These are phyloP conservation scores for Picea mariana DNA, from an alignment of 83 land plant species.

Conservation along the genomic window DNA sequence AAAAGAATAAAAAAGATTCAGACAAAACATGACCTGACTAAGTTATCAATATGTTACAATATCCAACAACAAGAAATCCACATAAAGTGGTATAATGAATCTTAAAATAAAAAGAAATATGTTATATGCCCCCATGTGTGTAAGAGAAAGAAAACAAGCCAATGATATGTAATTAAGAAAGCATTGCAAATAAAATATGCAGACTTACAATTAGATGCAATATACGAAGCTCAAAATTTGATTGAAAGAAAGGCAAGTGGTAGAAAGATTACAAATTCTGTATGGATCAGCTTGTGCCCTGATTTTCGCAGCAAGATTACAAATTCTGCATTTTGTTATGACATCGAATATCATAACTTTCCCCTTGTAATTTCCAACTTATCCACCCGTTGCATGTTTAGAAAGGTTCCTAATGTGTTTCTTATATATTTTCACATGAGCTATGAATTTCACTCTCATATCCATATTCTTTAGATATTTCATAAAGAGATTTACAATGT, in stretches of 20 bases:
- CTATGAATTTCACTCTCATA: no score
- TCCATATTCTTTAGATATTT: no score
- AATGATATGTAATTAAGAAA: background rate
- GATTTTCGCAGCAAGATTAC: no score
- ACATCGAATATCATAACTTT: no score
- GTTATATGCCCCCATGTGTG: background rate
- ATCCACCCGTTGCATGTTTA: no score
- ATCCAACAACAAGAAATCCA: background rate
- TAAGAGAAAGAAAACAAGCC: background rate
- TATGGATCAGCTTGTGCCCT: no score
- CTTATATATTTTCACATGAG: no score
- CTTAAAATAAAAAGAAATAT: background rate
- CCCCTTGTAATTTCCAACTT: no score
- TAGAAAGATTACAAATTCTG: no score
- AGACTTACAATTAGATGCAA: constrained; percentile 6
- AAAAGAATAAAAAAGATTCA: background rate
- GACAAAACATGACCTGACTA: background rate
- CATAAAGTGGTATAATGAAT: background rate
- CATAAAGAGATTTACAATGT: no score
- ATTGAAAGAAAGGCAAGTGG: constrained; percentile 7
- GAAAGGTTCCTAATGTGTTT: no score
- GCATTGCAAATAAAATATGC: constrained; percentile 5
- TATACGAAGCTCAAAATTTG: background rate
- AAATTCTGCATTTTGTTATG: no score
- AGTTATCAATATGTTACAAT: background rate